Evolutionary conservation across 306 rosid genomes (phyloP).

Genomic region (Glycine soja): DNA sequence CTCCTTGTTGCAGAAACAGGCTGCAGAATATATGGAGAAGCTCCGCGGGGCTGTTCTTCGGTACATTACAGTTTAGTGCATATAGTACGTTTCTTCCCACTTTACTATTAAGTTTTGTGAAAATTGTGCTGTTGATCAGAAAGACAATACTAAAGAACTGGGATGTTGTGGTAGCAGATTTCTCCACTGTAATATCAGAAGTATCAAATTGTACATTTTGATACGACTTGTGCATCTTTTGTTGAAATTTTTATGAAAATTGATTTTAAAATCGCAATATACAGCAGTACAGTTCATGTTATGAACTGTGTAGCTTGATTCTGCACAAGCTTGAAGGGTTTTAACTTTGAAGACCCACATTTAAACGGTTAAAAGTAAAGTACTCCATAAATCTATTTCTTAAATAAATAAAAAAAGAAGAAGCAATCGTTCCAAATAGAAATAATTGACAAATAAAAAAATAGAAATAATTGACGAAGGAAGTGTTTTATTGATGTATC

Average conservation of each 20-base stretch:
- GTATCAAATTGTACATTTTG: conserved; percentile 37
- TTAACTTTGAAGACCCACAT: neutral
- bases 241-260: conserved; percentile 29
- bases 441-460: neutral
- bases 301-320: conserved; percentile 11
- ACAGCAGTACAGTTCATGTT: neutral
- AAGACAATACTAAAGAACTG: conserved; percentile 12
- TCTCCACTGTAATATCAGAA: conserved; percentile 35
- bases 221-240: neutral
- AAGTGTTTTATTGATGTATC: too few species aligned
- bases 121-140: conserved; percentile 4
- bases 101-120: conserved; percentile 27
- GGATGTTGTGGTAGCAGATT: conserved; percentile 26
- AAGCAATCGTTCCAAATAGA: neutral
- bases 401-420: neutral
- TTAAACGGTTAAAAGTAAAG: neutral
- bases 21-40: conserved; percentile 93
- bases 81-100: conserved; percentile 28
- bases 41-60: conserved; percentile 84
- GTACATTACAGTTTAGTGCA: conserved; percentile 76
- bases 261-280: conserved; percentile 27
- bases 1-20: conserved; percentile 69
- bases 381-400: neutral
- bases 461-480: too few species aligned
- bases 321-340: neutral